Base-by-base conservation (phyloP, 306 rosid species). In the Trifolium repens region DNA sequence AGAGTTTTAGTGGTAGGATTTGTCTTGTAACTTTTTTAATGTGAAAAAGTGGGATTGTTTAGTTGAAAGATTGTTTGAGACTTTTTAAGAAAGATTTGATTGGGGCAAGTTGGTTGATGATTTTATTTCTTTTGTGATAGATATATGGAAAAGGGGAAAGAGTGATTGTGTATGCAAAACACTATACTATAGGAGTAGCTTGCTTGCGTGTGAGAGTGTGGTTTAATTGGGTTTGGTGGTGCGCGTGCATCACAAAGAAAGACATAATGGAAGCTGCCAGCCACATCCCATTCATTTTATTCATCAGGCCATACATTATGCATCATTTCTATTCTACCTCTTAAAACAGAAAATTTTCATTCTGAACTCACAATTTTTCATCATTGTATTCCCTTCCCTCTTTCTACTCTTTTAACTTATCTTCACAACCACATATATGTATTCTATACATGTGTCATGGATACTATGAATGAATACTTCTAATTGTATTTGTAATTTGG, bases 171-270 rank as follows among this genome's bases (percentile, higher is more conserved):
- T 40, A 80, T 74, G 73, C 73, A 50, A 75, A 79, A 53, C 42
- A 32, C 35, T 39, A 7, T 7, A 42, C 24, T 22, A 40, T 40
- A 40, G 44, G 44, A 40, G 44, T 40, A 40, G 44, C 11, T 8
- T 40, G 9, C 35, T 32, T 79, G 84, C 84, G 84, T 76, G 87
- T 57, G 73, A 71, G 63, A 65, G 81, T 67, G 82, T 67, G 84
- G 80, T 67, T 62, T 62, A 15, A 16, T 74, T 83, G 35, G 81
- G 93, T 91, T 89, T 89, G 94, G 93, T 67, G 58, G 81, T 94
- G 97, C 94, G 97, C 98, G 89, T 94, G 98, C 98, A 79, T 82
- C 67, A 76, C 74, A 24, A 84, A 77, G 87, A 84, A 84, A 71
- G 78, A 65, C 81, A 83, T 84, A 84, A 80, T 79, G 81, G 83